Conservation (phyloP, 208 protist species). For the Spongospora subterranea region DNA sequence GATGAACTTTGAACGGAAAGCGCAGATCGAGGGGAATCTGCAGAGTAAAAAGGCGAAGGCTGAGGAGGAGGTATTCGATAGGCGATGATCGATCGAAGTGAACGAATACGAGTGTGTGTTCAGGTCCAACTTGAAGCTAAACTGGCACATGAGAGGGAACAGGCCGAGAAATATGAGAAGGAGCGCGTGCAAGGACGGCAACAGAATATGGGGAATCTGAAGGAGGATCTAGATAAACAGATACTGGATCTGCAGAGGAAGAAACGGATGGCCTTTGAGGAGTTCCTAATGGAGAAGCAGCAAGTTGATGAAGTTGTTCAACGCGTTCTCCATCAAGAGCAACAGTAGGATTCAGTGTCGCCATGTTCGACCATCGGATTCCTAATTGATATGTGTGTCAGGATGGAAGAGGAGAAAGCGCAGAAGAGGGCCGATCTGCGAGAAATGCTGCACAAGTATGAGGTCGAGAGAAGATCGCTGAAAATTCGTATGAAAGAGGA, state of each 20-base stretch:
- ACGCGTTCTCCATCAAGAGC: conserved; percentile 64
- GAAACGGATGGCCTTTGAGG: conserved; percentile 61
- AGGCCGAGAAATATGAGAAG: conserved; percentile 59
- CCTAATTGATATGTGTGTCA: not conserved
- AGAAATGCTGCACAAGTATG: conserved; percentile 66
- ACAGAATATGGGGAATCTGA: conserved; percentile 22
- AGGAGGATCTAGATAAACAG: conserved; percentile 57
- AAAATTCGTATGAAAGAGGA: conserved; percentile 63
- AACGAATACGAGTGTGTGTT: not conserved
- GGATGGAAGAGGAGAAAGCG: conserved; percentile 44
- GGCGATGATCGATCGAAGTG: not conserved
- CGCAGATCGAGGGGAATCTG: conserved; percentile 62
- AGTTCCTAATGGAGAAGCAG: conserved; percentile 71
- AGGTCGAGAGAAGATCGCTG: conserved; percentile 57
- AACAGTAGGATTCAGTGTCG: conserved; percentile 11
- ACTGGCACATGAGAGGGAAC: not conserved
- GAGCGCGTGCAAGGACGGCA: conserved; percentile 56
- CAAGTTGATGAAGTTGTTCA: conserved; percentile 68
- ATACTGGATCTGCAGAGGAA: conserved; percentile 63
- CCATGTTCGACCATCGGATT: not conserved
- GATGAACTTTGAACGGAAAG: conserved; percentile 69
- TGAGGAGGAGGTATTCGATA: conserved; percentile 36
- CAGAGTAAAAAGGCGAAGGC: not conserved
- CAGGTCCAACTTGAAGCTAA: not conserved
- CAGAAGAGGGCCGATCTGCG: conserved; percentile 57